These are phyloP conservation scores for Pirum gemmata DNA, from an alignment of 78 protist species.

Conservation along the genomic window DNA sequence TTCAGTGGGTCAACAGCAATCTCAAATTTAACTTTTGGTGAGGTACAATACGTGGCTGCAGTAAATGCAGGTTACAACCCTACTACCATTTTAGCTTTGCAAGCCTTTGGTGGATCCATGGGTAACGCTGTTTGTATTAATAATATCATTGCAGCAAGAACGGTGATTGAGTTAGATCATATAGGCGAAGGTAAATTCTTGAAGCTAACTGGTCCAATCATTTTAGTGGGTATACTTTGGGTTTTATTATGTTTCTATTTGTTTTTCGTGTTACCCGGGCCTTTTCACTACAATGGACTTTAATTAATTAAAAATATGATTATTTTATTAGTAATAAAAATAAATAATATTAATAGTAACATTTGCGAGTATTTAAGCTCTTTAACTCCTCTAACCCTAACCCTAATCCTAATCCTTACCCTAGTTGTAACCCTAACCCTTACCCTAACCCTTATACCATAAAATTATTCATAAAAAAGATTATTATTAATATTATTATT, in stretches of 20 bases:
- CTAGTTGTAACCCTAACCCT: no score
- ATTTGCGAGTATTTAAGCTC: no score
- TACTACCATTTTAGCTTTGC: slow-evolving; percentile 24
- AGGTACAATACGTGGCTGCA: slow-evolving; percentile 47
- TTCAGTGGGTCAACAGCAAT: slow-evolving; percentile 42
- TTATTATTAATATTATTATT: no score
- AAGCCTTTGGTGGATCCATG: slow-evolving; percentile 36
- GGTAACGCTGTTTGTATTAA: slow-evolving; percentile 25
- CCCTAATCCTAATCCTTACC: no score
- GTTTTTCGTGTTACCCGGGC: no score
- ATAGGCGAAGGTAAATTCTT: slow-evolving; percentile 40
- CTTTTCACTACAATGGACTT: no score
- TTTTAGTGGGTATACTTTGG: slow-evolving; percentile 1
- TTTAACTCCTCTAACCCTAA: no score
- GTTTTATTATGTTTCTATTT: neutral
- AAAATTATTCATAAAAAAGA: no score
- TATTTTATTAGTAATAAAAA: no score
- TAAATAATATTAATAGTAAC: no score
- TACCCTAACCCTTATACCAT: no score
- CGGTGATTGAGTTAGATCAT: slow-evolving; percentile 19
- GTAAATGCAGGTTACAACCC: slow-evolving; percentile 18
- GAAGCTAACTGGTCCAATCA: slow-evolving; percentile 19
- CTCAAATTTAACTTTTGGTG: slow-evolving; percentile 40
- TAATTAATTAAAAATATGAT: no score
- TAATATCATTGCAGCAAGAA: slow-evolving; percentile 28